Conservation (phyloP, 1,284 basidiomycete species). For the Cryptococcus sp. region DNA sequence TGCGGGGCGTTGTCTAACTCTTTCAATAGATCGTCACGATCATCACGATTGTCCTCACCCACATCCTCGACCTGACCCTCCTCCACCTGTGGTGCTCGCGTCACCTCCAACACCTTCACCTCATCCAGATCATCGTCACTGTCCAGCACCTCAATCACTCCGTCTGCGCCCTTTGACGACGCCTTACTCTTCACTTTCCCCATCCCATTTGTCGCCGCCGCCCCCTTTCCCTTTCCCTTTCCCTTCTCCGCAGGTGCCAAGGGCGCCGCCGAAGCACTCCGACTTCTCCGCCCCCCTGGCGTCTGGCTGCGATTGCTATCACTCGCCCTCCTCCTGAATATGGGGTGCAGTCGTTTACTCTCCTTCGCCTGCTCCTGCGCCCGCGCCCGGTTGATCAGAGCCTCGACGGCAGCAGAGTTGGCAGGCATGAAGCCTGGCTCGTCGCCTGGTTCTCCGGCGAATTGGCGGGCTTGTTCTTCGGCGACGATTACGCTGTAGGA, state of each 20-base stretch:
- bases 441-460: conserved; percentile 10
- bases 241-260: conserved; percentile 2
- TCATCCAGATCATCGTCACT: conserved; percentile 37
- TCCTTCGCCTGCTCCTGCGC: background rate
- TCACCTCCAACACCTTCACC: background rate
- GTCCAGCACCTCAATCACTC: conserved; percentile 33
- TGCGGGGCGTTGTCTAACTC: conserved; percentile 9
- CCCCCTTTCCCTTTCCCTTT: background rate
- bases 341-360: conserved; percentile 27
- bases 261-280: conserved; percentile 17
- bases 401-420: conserved; percentile 25
- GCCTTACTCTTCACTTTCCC: background rate
- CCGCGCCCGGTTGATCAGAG: conserved; percentile 14
- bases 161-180: conserved; percentile 13
- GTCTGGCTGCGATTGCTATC: conserved; percentile 5
- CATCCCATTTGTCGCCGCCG: background rate
- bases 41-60: background rate
- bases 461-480: conserved; percentile 35
- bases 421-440: conserved; percentile 30
- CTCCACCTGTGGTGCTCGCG: background rate
- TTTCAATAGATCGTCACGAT: conserved; percentile 4
- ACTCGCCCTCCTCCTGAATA: conserved; percentile 27
- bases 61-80: conserved; percentile 4
- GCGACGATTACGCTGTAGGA: conserved; percentile 46
- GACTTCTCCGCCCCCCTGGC: conserved; percentile 1